Evolutionary conservation across 2,329 filamentous ascomycete species (phyloP), one percentile per base, ranked within the genome.

Genomic region (Penicillium sp.): DNA sequence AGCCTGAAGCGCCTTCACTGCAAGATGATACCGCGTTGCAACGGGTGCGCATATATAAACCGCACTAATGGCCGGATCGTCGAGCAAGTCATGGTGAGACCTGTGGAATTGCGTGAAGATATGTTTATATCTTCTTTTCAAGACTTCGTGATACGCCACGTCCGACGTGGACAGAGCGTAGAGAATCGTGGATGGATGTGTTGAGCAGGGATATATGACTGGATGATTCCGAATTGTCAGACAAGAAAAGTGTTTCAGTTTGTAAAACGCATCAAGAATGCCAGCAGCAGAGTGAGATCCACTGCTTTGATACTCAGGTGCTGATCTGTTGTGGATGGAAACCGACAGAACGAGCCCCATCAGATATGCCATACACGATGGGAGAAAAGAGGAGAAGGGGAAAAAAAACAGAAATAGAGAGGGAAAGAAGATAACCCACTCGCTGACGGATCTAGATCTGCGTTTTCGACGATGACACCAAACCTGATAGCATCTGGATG

Each of bases 401-500:
- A 13, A 18, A 5, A 18, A 37, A 8, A 9, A 8, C 35, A 37
- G 12, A 12, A n/a, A 9, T 1, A 7, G 11, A 35, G 33, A n/a
- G 4, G 11, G 8, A 12, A 35, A 35, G 9, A 2, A 12, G 8
- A 12, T 3, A 26, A 26, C 25, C 13, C 18, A 39, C 37, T 27
- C 25, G 24, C 13, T 12, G 8, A 24, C 5, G 37, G 37, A 12
- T 39, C 37, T 6, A 39, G 37, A 7, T 39, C 8, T 9, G 18
- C 18, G 3, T 39, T 39, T 26, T 39, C 37, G 4, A 39, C 37
- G 7, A 28, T 3, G 11, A 39, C 25, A 39, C 38, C 38, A 5
- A 39, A 8, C 27, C 24, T 39, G 9, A 39, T 13, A 3, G 25
- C 38, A 11, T 52, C 49, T 4, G 54, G 47, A 24, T 45, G 51